These are phyloP conservation scores for Penicillium sclerotiorum DNA, from an alignment of 2,329 filamentous ascomycete species.

Conservation along the genomic window DNA sequence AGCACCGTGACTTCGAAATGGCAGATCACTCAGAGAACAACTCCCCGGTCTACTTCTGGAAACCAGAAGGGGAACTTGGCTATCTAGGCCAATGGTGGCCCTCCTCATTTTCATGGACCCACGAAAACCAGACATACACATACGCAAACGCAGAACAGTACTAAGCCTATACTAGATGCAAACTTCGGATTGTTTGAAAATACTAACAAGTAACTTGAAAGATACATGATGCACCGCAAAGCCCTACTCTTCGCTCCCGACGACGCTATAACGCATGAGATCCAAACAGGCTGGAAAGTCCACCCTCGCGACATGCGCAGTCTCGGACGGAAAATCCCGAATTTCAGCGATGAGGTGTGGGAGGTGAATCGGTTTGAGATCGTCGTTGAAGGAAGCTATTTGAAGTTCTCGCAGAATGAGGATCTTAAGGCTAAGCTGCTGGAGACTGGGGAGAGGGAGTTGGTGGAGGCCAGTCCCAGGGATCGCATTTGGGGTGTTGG, in stretches of 20 bases:
- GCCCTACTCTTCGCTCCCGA: constrained; percentile 6
- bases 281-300: constrained; percentile 6
- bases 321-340: constrained; percentile 9
- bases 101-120: constrained; percentile 12
- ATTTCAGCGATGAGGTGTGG: constrained; percentile 6
- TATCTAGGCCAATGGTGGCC: constrained; percentile 16
- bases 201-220: not conserved
- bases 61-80: constrained; percentile 13
- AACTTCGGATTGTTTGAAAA: not conserved
- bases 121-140: not conserved
- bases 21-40: too few species aligned
- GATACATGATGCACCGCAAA: constrained; percentile 13
- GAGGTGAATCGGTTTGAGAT: constrained; percentile 5
- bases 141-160: constrained; percentile 15
- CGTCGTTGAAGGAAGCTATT: constrained; percentile 7
- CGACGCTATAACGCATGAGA: constrained; percentile 2
- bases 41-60: constrained; percentile 16
- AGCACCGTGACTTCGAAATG: too few species aligned
- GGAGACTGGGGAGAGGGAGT: constrained; percentile 7
- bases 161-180: not conserved
- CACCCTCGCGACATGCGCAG: constrained; percentile 5
- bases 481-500: constrained; percentile 13
- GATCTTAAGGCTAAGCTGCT: constrained; percentile 1
- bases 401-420: constrained; percentile 12
- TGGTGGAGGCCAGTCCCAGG: constrained; percentile 10